phyloP scores from a whole-genome alignment of 148 eudicot species.

The Bassia scoparia region DNA sequence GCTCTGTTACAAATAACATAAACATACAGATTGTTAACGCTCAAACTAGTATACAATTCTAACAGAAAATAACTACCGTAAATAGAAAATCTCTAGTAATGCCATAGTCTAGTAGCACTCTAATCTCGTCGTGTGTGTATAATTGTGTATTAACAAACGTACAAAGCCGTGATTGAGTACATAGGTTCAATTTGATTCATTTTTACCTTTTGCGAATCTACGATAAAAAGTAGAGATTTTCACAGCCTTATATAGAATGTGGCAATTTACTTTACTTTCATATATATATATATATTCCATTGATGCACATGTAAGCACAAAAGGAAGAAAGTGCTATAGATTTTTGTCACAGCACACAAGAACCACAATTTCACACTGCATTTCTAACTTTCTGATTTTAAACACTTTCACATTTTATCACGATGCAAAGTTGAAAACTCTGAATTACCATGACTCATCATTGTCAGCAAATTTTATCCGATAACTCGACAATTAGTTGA shows the following conservation, averaged over 20 bases:
- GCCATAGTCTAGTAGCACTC: no score
- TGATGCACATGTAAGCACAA: not conserved
- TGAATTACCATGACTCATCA: not conserved
- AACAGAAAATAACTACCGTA: not conserved
- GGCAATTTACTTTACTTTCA: constrained; percentile 13
- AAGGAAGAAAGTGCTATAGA: not conserved
- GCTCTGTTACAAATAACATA: constrained; percentile 50
- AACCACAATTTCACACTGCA: not conserved
- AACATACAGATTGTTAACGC: not conserved
- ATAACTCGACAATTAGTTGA: not conserved
- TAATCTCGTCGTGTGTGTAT: no score
- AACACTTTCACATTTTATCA: not conserved
- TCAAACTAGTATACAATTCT: not conserved
- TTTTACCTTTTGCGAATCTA: not conserved
- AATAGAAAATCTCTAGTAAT: no score
- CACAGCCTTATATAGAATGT: not conserved
- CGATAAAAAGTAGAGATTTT: not conserved
- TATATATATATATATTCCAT: constrained; percentile 1
- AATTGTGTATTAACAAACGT: no score
- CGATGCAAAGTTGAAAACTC: not conserved
- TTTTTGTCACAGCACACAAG: constrained; percentile 10
- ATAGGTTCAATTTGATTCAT: constrained; percentile 2
- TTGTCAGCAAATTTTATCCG: not conserved
- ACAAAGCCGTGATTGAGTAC: no score
- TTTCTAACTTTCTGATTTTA: not conserved